Evolutionary conservation across 2,329 filamentous ascomycete genomes (phyloP).

Genomic region (Cercospora beticola): DNA sequence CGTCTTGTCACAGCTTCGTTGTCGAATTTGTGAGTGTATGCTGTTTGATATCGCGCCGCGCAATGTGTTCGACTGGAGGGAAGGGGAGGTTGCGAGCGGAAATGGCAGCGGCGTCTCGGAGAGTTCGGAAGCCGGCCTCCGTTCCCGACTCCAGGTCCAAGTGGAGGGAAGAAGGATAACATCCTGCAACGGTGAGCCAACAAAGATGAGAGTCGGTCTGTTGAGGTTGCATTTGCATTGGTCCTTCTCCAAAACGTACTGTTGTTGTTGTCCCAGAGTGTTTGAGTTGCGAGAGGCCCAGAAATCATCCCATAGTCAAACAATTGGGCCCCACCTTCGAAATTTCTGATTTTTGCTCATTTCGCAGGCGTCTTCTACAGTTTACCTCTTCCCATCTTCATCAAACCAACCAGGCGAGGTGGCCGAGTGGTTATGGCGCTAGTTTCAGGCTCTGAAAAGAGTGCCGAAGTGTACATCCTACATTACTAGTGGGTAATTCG

Average conservation of each 20-base stretch:
- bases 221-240: background rate
- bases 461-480: conserved; percentile 19
- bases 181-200: background rate
- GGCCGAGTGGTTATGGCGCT: conserved; percentile 32
- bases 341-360: background rate
- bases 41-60: background rate
- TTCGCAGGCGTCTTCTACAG: background rate
- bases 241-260: background rate
- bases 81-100: background rate
- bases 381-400: background rate
- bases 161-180: background rate
- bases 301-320: background rate
- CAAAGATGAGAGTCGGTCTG: background rate
- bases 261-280: background rate
- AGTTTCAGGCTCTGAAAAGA: conserved; percentile 26
- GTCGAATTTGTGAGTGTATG: background rate
- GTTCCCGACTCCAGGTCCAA: background rate
- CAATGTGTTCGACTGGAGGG: background rate
- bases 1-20: background rate
- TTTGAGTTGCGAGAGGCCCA: background rate
- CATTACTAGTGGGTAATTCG: conserved; percentile 29
- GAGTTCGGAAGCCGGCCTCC: background rate
- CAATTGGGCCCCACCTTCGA: background rate
- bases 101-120: background rate
- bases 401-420: conserved; percentile 17